These are phyloP conservation scores for Elsinoe arachidis DNA, from an alignment of 2,329 filamentous ascomycete species.

Conservation along the genomic window DNA sequence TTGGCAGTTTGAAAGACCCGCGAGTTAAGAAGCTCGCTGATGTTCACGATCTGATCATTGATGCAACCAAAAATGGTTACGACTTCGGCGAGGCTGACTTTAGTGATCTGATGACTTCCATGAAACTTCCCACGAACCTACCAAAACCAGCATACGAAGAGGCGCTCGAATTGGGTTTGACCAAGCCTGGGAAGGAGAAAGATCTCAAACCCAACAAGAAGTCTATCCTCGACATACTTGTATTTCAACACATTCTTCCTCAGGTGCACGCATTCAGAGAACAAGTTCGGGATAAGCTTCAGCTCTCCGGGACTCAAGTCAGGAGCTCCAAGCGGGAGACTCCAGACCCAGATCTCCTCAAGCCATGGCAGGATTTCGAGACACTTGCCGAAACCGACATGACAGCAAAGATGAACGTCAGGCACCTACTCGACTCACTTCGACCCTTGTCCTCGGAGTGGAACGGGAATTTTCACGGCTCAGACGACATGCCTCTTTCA, in stretches of 20 bases:
- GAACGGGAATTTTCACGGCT: neutral
- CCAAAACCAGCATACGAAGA: conserved; percentile 28
- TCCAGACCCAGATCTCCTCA: conserved; percentile 13
- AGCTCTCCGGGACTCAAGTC: neutral
- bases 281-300: conserved; percentile 13
- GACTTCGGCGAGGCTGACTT: conserved; percentile 40
- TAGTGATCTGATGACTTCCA: conserved; percentile 43
- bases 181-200: conserved; percentile 10
- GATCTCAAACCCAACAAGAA: conserved; percentile 15
- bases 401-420: neutral
- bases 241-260: conserved; percentile 22
- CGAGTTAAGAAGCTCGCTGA: conserved; percentile 18
- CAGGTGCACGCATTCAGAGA: conserved; percentile 17
- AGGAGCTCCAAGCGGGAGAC: neutral
- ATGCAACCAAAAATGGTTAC: conserved; percentile 40
- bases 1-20: conserved; percentile 25
- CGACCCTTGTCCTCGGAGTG: neutral
- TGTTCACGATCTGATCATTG: conserved; percentile 38
- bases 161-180: conserved; percentile 20
- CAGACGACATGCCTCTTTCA: neutral
- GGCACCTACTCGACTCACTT: conserved; percentile 11
- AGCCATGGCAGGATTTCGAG: conserved; percentile 9
- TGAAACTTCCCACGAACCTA: conserved; percentile 41
- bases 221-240: conserved; percentile 55
- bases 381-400: neutral